These are phyloP conservation scores for Zychaea mexicana DNA, from an alignment of 371 early-diverging fungal species.

Conservation along the genomic window DNA sequence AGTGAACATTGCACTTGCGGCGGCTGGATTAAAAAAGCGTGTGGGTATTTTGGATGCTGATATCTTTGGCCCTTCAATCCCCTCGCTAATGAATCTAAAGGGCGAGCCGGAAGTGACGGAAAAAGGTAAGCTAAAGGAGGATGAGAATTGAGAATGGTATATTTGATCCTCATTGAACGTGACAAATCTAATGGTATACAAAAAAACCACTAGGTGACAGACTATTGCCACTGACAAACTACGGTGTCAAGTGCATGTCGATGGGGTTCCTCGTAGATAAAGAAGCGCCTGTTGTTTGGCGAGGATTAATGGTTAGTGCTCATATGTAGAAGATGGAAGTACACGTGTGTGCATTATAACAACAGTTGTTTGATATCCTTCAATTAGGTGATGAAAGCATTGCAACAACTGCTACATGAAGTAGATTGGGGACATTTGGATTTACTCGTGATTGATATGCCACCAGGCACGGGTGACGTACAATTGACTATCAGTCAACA, in stretches of 20 bases:
- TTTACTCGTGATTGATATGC: slow-evolving; percentile 87
- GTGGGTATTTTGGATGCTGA: slow-evolving; percentile 92
- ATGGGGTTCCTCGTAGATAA: slow-evolving; percentile 88
- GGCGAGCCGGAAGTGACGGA: slow-evolving; percentile 72
- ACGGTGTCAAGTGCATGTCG: slow-evolving; percentile 89
- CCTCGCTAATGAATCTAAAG: slow-evolving; percentile 80
- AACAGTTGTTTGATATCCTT: background rate
- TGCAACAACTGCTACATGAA: slow-evolving; percentile 85
- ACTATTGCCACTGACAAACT: slow-evolving; percentile 74
- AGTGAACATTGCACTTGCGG: slow-evolving; percentile 83
- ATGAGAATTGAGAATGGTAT: no score
- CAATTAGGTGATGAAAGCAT: slow-evolving; percentile 82
- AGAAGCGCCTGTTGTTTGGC: slow-evolving; percentile 86
- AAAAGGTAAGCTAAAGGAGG: no score
- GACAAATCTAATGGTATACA: no score
- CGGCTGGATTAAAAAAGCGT: slow-evolving; percentile 59
- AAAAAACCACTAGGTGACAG: slow-evolving; percentile 43
- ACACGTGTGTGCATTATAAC: no score
- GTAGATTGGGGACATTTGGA: slow-evolving; percentile 84
- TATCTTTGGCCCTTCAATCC: slow-evolving; percentile 90
- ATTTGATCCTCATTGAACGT: slow-evolving; percentile 27
- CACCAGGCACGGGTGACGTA: slow-evolving; percentile 93
- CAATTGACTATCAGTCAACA: slow-evolving; percentile 87
- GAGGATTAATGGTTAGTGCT: slow-evolving; percentile 89
- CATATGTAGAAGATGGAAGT: background rate